Evolutionary conservation across 1,284 basidiomycete species (phyloP), one percentile per base, ranked within the genome.

Genomic region (Papiliotrema fonsecae): DNA sequence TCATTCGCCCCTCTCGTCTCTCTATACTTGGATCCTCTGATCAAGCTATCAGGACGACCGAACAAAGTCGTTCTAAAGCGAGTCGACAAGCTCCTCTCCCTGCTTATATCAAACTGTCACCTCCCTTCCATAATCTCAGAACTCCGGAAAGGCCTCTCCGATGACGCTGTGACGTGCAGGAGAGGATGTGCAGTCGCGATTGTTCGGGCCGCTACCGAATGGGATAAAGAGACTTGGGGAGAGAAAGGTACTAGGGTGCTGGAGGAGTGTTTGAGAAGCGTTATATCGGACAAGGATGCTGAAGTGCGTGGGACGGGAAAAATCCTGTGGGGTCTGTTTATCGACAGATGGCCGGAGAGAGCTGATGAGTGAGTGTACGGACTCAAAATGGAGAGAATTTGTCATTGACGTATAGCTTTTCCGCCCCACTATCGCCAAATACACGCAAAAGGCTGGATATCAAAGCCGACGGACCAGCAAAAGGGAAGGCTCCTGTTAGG

Each of bases 21-120:
- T 3, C 57, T 76, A 27, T 78, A 77, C 55, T 55, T 78, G 11
- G 76, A 77, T 14, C 67, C 75, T 0, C 57, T 77, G 4, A 55
- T 78, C 41, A 58, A 64, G 18, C 69, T 77, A 30, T 74, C 77
- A 42, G 74, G 74, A 1, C 60, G 76, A 28, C 76, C 77, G 0
- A 78, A 78, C 64, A 77, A 77, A 56, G 74, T 78, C 7, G 73
- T 73, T 28, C 57, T 77, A 11, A 73, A 74, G 41, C 64, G 77
- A 16, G 72, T 76, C 0, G 76, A 77, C 40, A 75, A 74, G 54
- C 71, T 69, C 28, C 58, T 78, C 2, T 49, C 64, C 6, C 69
- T 72, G 9, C 75, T 78, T 44, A 67, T 77, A 26, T 60, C 67
- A 4, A 65, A 76, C 55, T 78, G 77, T 54, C 70, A 60, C 1